Conservation (phyloP, 306 rosid genomes). For the Arachis hypogaea region DNA sequence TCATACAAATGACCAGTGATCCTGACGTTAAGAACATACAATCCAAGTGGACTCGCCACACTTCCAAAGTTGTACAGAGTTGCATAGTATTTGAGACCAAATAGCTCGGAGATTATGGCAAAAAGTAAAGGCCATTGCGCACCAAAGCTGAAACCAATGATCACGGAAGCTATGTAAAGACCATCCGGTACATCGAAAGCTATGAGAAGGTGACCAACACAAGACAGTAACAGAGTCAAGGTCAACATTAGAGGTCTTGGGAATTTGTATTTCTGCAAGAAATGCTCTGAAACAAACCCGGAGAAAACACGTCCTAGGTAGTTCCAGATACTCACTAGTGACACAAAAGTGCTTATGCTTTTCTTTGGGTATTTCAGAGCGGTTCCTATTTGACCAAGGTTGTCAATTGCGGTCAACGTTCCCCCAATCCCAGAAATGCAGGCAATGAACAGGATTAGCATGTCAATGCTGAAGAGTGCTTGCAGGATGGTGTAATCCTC, state of each 20-base stretch:
- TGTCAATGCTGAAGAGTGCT: conserved; percentile 65
- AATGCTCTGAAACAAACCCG: conserved; percentile 58
- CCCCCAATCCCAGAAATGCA: conserved; percentile 68
- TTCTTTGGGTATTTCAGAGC: conserved; percentile 51
- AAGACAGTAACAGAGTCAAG: conserved; percentile 44
- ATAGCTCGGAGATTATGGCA: conserved; percentile 76
- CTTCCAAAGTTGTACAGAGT: conserved; percentile 82
- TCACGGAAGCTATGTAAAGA: conserved; percentile 60
- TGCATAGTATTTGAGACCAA: conserved; percentile 79
- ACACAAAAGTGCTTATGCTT: conserved; percentile 63
- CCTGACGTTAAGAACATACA: conserved; percentile 49
- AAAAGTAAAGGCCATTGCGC: conserved; percentile 88
- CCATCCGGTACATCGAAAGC: conserved; percentile 52
- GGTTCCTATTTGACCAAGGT: conserved; percentile 66
- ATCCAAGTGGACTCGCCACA: conserved; percentile 68
- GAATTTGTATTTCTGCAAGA: conserved; percentile 43
- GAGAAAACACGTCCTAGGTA: conserved; percentile 56
- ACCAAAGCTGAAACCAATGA: conserved; percentile 77
- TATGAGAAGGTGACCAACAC: conserved; percentile 59
- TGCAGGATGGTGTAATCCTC: conserved; percentile 71
- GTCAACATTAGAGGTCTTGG: conserved; percentile 64
- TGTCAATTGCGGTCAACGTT: conserved; percentile 58
- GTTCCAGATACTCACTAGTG: conserved; percentile 67
- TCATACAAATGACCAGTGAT: conserved; percentile 58
- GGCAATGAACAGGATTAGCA: conserved; percentile 51